phyloP scores from a whole-genome alignment of 225 moss, liverwort and hornwort genomes.

The Marchantia polymorpha region DNA sequence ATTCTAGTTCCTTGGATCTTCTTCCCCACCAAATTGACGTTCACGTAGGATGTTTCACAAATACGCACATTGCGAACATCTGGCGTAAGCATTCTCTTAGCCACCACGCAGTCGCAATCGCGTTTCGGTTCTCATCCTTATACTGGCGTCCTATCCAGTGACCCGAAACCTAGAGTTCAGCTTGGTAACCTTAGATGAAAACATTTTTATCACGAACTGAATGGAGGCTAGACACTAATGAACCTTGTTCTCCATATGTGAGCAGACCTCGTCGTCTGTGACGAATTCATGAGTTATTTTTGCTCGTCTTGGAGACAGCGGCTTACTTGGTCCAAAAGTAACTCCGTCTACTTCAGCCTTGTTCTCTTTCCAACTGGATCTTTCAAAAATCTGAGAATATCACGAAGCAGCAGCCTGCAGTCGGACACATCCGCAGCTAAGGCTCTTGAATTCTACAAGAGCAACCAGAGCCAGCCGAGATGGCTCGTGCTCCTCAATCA shows the following conservation, averaged over 20 bases:
- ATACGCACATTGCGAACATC: not conserved
- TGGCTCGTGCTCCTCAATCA: not conserved
- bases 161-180: slow-evolving; percentile 6
- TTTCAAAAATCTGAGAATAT: not conserved
- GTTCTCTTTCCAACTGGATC: not conserved
- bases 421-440: not conserved
- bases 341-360: not conserved
- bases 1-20: not conserved
- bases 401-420: not conserved
- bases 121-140: not conserved
- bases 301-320: not conserved
- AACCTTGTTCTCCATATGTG: slow-evolving; percentile 16
- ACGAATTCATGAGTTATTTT: slow-evolving; percentile 12
- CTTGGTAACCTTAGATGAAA: not conserved
- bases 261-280: slow-evolving; percentile 21
- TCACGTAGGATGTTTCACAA: not conserved
- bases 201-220: slow-evolving; percentile 7
- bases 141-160: slow-evolving; percentile 1
- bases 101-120: not conserved
- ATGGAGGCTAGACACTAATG: slow-evolving; percentile 2
- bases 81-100: not conserved
- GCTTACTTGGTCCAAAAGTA: not conserved
- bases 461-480: not conserved
- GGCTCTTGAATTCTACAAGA: not conserved
- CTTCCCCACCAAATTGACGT: not conserved